phyloP scores from a whole-genome alignment of 2,329 filamentous ascomycete species.

The Microdochium nivale region DNA sequence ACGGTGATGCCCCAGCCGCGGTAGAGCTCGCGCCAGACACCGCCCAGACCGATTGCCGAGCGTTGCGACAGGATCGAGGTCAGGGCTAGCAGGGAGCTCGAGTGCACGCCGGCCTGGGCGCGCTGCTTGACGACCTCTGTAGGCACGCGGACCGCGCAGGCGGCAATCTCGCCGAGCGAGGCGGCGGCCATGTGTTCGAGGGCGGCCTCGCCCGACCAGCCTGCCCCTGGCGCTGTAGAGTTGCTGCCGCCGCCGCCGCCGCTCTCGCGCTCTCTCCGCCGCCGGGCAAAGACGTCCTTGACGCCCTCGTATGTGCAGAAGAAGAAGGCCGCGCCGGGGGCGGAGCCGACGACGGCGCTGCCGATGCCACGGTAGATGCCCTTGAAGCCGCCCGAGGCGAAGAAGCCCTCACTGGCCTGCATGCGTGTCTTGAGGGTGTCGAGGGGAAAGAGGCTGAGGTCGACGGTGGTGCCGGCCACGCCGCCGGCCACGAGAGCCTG shows the following conservation, averaged over 20 bases:
- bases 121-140: slow-evolving; percentile 97
- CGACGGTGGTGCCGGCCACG: slow-evolving; percentile 88
- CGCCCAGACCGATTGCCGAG: slow-evolving; percentile 30
- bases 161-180: slow-evolving; percentile 79
- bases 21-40: slow-evolving; percentile 79
- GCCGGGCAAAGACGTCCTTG: slow-evolving; percentile 44
- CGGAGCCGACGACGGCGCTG: slow-evolving; percentile 80
- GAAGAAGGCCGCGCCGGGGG: slow-evolving; percentile 91
- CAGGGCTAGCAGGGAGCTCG: slow-evolving; percentile 59
- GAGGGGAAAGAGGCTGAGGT: slow-evolving; percentile 93
- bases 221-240: background rate
- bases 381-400: slow-evolving; percentile 75
- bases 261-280: slow-evolving; percentile 9
- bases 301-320: slow-evolving; percentile 87
- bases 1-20: slow-evolving; percentile 88
- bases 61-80: slow-evolving; percentile 55
- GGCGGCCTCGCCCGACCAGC: slow-evolving; percentile 18
- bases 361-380: slow-evolving; percentile 93
- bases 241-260: background rate
- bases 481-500: slow-evolving; percentile 70
- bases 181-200: slow-evolving; percentile 76
- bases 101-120: slow-evolving; percentile 79
- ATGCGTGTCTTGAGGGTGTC: slow-evolving; percentile 98
- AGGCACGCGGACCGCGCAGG: slow-evolving; percentile 85
- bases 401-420: slow-evolving; percentile 71